These are phyloP conservation scores for Recurvomyces mirabilis DNA, from an alignment of 495 filamentous ascomycete genomes.

Conservation along the genomic window DNA sequence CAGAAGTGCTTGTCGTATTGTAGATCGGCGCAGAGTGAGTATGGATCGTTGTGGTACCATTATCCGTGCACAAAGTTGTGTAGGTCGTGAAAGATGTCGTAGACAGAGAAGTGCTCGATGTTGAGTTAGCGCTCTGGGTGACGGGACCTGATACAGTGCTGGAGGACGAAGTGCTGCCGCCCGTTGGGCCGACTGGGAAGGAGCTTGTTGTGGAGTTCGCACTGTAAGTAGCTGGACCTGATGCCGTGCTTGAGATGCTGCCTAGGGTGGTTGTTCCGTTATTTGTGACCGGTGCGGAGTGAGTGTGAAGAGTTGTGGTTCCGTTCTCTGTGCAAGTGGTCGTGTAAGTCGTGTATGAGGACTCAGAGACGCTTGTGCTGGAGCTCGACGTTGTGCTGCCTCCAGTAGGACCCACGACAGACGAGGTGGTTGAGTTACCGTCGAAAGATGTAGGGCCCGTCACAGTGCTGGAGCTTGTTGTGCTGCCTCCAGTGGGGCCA, in stretches of 20 bases:
- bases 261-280: background rate
- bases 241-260: too few species aligned
- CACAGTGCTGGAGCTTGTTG: background rate
- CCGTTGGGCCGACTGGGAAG: too few species aligned
- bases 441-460: background rate
- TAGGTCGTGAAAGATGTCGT: background rate
- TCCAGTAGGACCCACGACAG: background rate
- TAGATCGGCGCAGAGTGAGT: conserved; percentile 2
- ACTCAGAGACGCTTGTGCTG: background rate
- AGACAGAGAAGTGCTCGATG: background rate
- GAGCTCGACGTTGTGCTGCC: background rate
- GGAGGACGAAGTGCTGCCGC: too few species aligned
- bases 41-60: conserved; percentile 3
- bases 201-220: too few species aligned
- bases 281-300: conserved; percentile 2
- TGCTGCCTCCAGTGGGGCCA: conserved; percentile 1
- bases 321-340: conserved; percentile 5
- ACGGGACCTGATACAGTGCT: background rate
- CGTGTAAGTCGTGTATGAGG: background rate
- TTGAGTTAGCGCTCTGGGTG: background rate
- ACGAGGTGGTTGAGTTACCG: background rate
- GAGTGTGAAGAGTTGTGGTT: conserved; percentile 2
- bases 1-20: too few species aligned
- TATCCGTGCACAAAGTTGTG: background rate
- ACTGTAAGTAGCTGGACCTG: too few species aligned